phyloP scores from a whole-genome alignment of 75 land plant species.

The Chamaecyparis obtusa region DNA sequence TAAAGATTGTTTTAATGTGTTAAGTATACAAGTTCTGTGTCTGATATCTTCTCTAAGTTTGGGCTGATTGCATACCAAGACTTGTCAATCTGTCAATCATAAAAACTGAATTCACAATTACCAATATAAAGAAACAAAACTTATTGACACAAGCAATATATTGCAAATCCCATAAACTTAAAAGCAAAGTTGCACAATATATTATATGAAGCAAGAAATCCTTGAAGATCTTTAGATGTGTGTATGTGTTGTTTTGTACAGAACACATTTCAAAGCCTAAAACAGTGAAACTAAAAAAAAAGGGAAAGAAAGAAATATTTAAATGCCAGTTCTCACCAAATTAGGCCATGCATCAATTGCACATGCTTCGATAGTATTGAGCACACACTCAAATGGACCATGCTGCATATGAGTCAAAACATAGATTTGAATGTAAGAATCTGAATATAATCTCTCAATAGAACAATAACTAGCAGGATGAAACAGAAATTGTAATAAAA shows the following conservation, averaged over 20 bases:
- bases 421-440: not conserved
- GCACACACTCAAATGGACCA: constrained; percentile 68
- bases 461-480: not conserved
- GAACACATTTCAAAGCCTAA: not conserved
- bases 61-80: not conserved
- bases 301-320: not conserved
- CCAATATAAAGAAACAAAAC: not conserved
- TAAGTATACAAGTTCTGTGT: too few relatives aligned
- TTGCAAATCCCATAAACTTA: not conserved
- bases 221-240: not conserved
- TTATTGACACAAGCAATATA: not conserved
- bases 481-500: not conserved
- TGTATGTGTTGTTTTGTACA: not conserved
- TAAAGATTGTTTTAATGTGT: not conserved
- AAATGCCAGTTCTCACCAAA: constrained; percentile 35
- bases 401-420: constrained; percentile 51
- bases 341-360: constrained; percentile 70
- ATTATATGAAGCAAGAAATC: not conserved
- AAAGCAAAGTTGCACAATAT: not conserved
- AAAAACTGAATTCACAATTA: not conserved
- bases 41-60: not conserved
- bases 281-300: not conserved
- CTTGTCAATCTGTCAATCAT: not conserved
- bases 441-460: not conserved
- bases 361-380: constrained; percentile 80